Percentiles rank a stretch among this genome's conserved stretches.
Evolutionary conservation across 768 basidiomycete species (phyloP).

Genomic region (Porphyrellus cyaneotinctus): DNA sequence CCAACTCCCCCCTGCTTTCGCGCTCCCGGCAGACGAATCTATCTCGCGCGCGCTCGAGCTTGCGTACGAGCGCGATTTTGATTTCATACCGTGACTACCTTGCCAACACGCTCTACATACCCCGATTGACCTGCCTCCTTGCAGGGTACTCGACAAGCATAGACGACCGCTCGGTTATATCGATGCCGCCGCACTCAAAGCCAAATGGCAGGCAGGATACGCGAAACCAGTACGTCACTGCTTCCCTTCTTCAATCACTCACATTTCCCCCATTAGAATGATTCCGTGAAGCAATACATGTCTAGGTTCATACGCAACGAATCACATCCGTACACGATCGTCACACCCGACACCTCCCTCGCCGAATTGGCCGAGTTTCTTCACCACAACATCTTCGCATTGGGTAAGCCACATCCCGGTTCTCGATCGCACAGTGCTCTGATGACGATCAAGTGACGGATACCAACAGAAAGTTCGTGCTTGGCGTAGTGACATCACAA

Average conservation of each 20-base stretch:
- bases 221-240: constrained; percentile 58
- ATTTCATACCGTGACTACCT: constrained; percentile 75
- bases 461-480: constrained; percentile 71
- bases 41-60: constrained; percentile 77
- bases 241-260: neutral
- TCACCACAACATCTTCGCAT: constrained; percentile 64
- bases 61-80: constrained; percentile 93
- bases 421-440: neutral
- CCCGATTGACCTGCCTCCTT: neutral
- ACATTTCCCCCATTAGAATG: constrained; percentile 42
- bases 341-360: constrained; percentile 77
- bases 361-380: constrained; percentile 82
- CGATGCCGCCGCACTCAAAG: constrained; percentile 70
- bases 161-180: constrained; percentile 82
- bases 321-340: constrained; percentile 67
- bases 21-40: constrained; percentile 65
- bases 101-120: neutral
- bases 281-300: constrained; percentile 69
- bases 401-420: constrained; percentile 48
- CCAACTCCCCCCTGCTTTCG: constrained; percentile 84
- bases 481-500: constrained; percentile 72
- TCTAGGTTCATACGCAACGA: constrained; percentile 65
- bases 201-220: constrained; percentile 70
- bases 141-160: constrained; percentile 68
- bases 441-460: constrained; percentile 67